A percentile compares a stretch with the other conserved stretches of the same genome.
Evolutionary conservation across 2,329 filamentous ascomycete genomes (phyloP).

Genomic region (Fusarium sp.): DNA sequence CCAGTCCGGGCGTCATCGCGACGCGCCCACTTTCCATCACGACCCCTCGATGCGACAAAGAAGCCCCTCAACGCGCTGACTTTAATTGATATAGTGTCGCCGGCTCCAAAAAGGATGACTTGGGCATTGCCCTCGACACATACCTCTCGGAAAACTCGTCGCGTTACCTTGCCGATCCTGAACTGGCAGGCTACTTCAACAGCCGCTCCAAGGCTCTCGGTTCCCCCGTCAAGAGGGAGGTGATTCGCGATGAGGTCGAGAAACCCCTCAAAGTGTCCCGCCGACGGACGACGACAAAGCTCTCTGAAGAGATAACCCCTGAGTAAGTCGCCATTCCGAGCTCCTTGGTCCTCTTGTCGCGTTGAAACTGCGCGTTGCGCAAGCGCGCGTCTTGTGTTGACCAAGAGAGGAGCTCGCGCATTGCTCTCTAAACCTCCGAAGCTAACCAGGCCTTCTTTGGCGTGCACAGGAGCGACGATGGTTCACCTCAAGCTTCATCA

Average conservation of each 20-base stretch:
- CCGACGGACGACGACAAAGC: slow-evolving; percentile 55
- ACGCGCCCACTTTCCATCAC: slow-evolving; percentile 27
- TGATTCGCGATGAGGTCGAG: slow-evolving; percentile 49
- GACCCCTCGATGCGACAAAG: slow-evolving; percentile 17
- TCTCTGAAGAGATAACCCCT: slow-evolving; percentile 55
- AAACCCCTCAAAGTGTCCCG: slow-evolving; percentile 55
- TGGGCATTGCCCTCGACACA: slow-evolving; percentile 77
- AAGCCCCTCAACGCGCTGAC: slow-evolving; percentile 29
- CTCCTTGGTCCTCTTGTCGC: slow-evolving; percentile 15
- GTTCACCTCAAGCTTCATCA: slow-evolving; percentile 22
- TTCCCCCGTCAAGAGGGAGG: slow-evolving; percentile 68
- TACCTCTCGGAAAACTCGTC: slow-evolving; percentile 74
- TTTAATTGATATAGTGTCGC: slow-evolving; percentile 63
- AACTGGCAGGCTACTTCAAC: slow-evolving; percentile 78
- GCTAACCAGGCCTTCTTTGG: slow-evolving; percentile 25
- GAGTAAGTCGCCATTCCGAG: slow-evolving; percentile 52
- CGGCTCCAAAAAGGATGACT: slow-evolving; percentile 76
- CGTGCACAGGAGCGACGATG: slow-evolving; percentile 43
- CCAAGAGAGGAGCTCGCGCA: slow-evolving; percentile 3
- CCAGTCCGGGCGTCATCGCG: slow-evolving; percentile 31
- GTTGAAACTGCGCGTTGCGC: slow-evolving; percentile 17
- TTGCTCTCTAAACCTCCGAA: neutral
- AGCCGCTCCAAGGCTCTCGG: slow-evolving; percentile 65
- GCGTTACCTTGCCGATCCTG: slow-evolving; percentile 67
- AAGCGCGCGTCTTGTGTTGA: slow-evolving; percentile 14